Conservation (phyloP, 179 eudicot genomes). For the Beta corolliflora region DNA sequence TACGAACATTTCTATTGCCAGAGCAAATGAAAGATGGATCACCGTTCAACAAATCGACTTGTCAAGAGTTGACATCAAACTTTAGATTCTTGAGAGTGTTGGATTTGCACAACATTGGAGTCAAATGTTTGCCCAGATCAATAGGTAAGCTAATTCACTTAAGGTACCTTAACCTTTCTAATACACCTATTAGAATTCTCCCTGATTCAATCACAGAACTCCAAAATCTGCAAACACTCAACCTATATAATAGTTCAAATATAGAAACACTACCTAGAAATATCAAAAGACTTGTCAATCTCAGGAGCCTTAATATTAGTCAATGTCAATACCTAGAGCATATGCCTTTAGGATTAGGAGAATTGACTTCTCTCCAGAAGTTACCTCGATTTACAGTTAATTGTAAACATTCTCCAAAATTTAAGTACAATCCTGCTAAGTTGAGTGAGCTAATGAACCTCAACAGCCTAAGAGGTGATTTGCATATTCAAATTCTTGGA, state of each 20-base stretch:
- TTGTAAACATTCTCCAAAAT: not conserved
- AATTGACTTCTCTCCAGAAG: slow-evolving; percentile 23
- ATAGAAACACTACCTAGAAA: slow-evolving; percentile 23
- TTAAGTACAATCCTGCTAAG: slow-evolving; percentile 6
- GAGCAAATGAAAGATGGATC: too few relatives aligned
- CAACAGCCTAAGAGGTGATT: not conserved
- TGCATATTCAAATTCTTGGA: not conserved
- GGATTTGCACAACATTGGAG: not conserved
- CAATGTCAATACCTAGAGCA: not conserved
- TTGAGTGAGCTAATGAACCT: too few relatives aligned
- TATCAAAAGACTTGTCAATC: slow-evolving; percentile 16
- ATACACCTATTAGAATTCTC: not conserved
- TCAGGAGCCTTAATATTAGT: slow-evolving; percentile 25
- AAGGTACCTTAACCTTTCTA: slow-evolving; percentile 5
- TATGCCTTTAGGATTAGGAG: slow-evolving; percentile 30
- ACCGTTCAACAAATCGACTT: not conserved
- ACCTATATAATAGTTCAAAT: not conserved
- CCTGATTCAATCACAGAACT: slow-evolving; percentile 12
- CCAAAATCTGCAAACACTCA: slow-evolving; percentile 14
- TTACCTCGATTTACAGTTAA: slow-evolving; percentile 26
- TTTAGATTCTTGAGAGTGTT: slow-evolving; percentile 13
- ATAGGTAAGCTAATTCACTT: slow-evolving; percentile 5
- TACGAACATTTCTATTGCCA: not conserved
- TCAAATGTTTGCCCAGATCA: not conserved
- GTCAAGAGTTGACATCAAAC: not conserved